These are phyloP conservation scores for Thalassiosira profunda DNA, from an alignment of 108 stramenopile species.

Conservation along the genomic window DNA sequence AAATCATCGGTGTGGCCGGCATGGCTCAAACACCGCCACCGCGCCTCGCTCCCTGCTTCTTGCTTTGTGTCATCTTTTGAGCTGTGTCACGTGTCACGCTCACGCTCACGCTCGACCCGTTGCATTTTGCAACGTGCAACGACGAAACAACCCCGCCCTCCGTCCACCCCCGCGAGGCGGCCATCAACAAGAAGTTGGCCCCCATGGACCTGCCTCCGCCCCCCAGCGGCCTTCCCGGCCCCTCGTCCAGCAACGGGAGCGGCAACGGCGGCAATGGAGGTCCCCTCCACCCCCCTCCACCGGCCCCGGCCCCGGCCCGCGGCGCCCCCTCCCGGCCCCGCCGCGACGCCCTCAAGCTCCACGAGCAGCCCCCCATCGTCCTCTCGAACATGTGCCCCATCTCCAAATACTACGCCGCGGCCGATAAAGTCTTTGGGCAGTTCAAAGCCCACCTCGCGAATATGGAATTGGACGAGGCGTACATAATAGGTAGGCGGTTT, in stretches of 20 bases:
- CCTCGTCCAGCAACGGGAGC: neutral
- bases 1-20: too few relatives aligned
- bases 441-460: constrained; percentile 53
- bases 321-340: constrained; percentile 37
- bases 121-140: too few relatives aligned
- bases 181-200: too few relatives aligned
- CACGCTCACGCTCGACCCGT: too few relatives aligned
- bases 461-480: constrained; percentile 72
- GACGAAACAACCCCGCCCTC: too few relatives aligned
- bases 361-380: constrained; percentile 21
- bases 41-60: too few relatives aligned
- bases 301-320: neutral
- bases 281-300: neutral
- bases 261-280: too few relatives aligned
- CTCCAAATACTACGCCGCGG: constrained; percentile 74
- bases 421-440: constrained; percentile 67
- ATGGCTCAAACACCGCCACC: too few relatives aligned
- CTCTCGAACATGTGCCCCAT: constrained; percentile 81
- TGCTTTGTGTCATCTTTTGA: too few relatives aligned
- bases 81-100: too few relatives aligned
- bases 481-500: constrained; percentile 81
- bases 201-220: constrained; percentile 18
- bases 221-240: constrained; percentile 9
- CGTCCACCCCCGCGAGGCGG: too few relatives aligned
- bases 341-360: constrained; percentile 30